Evolutionary conservation across 805 yeast genomes (phyloP).

Genomic region (Maudiozyma saulgeensis): DNA sequence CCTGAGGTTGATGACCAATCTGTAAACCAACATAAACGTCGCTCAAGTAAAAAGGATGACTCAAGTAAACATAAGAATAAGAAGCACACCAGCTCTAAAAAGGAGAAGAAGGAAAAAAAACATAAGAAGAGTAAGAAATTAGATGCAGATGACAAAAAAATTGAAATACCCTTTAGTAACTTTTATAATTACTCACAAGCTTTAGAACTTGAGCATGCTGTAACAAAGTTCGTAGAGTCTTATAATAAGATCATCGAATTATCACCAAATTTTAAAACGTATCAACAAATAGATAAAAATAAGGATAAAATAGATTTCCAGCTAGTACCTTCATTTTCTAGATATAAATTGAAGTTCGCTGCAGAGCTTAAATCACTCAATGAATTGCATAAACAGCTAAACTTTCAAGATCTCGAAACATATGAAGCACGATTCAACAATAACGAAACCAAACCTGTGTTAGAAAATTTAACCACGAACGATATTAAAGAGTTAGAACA

Average conservation of each 20-base stretch:
- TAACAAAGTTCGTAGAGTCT: slow-evolving; percentile 42
- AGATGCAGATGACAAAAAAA: background rate
- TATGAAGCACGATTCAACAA: slow-evolving; percentile 27
- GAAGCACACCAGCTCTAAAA: slow-evolving; percentile 5
- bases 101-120: slow-evolving; percentile 8
- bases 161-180: background rate
- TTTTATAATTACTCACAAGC: slow-evolving; percentile 17
- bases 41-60: background rate
- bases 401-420: slow-evolving; percentile 47
- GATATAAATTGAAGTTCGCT: slow-evolving; percentile 51
- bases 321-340: slow-evolving; percentile 40
- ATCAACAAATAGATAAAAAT: slow-evolving; percentile 30
- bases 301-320: slow-evolving; percentile 30
- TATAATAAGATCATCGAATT: slow-evolving; percentile 41
- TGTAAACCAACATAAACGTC: background rate
- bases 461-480: slow-evolving; percentile 10
- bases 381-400: slow-evolving; percentile 36
- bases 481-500: slow-evolving; percentile 14
- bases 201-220: slow-evolving; percentile 43
- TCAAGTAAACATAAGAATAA: background rate
- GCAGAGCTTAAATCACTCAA: slow-evolving; percentile 49
- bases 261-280: slow-evolving; percentile 44
- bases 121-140: slow-evolving; percentile 4
- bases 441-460: slow-evolving; percentile 11
- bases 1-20: background rate